Base-by-base conservation (phyloP, 768 basidiomycete species). In the Coprinellus micaceus region DNA sequence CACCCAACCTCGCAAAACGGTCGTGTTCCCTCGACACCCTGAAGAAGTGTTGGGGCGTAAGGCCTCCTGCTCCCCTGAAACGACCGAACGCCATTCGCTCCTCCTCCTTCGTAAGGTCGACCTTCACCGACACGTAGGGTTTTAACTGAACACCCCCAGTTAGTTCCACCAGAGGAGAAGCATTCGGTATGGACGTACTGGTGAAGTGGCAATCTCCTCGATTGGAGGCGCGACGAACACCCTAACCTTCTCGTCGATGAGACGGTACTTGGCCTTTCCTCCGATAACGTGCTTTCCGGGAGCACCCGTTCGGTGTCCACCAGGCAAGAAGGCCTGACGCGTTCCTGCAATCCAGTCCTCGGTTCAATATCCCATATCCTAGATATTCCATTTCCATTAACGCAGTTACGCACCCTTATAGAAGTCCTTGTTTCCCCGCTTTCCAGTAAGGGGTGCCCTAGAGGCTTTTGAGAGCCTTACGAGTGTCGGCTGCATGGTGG, bases 381-480 rank as follows among this genome's bases (percentile, higher is more conserved):
- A n/a, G n/a, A n/a, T n/a, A n/a, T n/a, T n/a, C n/a, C n/a, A n/a
- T n/a, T n/a, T 28, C 10, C 29, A 53, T 43, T 21, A 28, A 17
- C 22, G n/a, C 17, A 6, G 33, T 30, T 36, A 60, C 72, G n/a
- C 6, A 89, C 96, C 96, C 72, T 98, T 98, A 80, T 97, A 98
- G 68, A 80, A 98, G 67, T 99, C 93, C 66, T 98, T 98, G 75
- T 97, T 97, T 15, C 83, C 96, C 46, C 85, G 74, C 69, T 98
- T 98, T 0, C 91, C 78, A 0, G 88, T 94, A 49, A 98, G 75
- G 2, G 94, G 82, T 24, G 84, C 77, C 54, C 96, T 79, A 0
- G 90, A 92, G 21, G 94, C 94, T 66, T 94, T 95, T 29, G 89
- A 90, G 2, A 86, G 75, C 54, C 83, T 75, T n/a, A 74, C 76